Evolutionary conservation across 2,329 filamentous ascomycete species (phyloP).

Genomic region (Raffaelea ambrosiae): DNA sequence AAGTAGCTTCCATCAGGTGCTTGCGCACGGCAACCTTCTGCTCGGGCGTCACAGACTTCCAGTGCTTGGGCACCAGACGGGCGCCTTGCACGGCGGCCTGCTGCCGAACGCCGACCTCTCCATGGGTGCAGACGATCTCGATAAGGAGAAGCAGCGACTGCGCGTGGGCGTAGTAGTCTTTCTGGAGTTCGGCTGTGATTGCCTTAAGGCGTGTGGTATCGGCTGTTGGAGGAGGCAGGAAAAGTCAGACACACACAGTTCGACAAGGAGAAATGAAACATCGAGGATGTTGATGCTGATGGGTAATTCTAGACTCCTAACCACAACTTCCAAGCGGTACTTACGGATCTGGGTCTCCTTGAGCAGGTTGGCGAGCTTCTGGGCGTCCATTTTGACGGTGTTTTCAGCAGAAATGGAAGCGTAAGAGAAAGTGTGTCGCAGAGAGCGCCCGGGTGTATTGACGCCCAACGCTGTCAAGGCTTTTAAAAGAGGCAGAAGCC

Average conservation of each 20-base stretch:
- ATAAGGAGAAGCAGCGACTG: slow-evolving; percentile 78
- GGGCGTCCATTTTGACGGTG: slow-evolving; percentile 57
- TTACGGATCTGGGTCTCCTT: slow-evolving; percentile 80
- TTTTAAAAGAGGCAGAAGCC: too few relatives aligned
- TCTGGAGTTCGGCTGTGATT: slow-evolving; percentile 82
- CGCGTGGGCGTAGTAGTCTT: slow-evolving; percentile 83
- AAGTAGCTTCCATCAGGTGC: slow-evolving; percentile 73
- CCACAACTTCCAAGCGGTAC: too few relatives aligned
- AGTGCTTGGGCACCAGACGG: slow-evolving; percentile 77
- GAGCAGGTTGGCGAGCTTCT: slow-evolving; percentile 78
- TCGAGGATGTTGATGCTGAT: slow-evolving; percentile 6
- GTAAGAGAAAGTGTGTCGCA: neutral
- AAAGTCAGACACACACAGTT: too few relatives aligned
- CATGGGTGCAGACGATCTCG: slow-evolving; percentile 77
- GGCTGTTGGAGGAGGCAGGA: slow-evolving; percentile 47
- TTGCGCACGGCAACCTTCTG: slow-evolving; percentile 76
- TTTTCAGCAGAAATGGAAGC: neutral
- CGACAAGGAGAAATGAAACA: slow-evolving; percentile 3
- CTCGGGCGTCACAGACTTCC: slow-evolving; percentile 61
- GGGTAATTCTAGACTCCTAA: too few relatives aligned
- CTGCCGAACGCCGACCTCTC: slow-evolving; percentile 67
- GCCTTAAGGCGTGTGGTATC: slow-evolving; percentile 85
- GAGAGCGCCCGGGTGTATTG: too few relatives aligned
- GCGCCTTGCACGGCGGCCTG: slow-evolving; percentile 85
- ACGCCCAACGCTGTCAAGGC: too few relatives aligned